Conservation (phyloP, 305 asterid genomes). For the Fraxinus sp. region DNA sequence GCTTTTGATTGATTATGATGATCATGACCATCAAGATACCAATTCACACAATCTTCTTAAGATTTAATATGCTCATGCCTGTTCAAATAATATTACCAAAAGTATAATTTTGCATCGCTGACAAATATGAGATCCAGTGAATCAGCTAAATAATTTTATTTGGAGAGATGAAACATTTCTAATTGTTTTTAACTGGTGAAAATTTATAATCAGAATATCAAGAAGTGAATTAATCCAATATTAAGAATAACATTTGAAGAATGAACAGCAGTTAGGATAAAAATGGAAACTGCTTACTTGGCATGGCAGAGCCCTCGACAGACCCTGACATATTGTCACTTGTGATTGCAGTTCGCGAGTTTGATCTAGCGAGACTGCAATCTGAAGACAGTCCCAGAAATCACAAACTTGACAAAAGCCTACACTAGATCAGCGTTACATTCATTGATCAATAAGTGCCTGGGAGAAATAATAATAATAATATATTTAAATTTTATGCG, state of each 20-base stretch:
- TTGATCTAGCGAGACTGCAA: conserved; percentile 19
- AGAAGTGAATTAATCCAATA: neutral
- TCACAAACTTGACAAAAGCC: conserved; percentile 29
- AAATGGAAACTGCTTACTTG: conserved; percentile 43
- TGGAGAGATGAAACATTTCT: neutral
- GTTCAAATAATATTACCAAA: neutral
- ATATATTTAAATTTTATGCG: neutral
- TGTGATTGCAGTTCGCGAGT: conserved; percentile 32
- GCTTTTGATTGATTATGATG: neutral
- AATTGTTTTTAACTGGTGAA: neutral
- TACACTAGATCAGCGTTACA: conserved; percentile 25
- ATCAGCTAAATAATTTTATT: neutral
- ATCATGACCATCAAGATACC: neutral
- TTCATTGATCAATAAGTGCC: neutral
- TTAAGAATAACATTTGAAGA: neutral
- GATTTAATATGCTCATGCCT: neutral
- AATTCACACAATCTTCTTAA: neutral
- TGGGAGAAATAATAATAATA: neutral
- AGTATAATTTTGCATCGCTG: neutral
- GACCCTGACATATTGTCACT: conserved; percentile 50
- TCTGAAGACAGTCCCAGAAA: conserved; percentile 18
- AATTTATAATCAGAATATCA: neutral
- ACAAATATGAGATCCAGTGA: neutral
- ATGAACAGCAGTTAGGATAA: neutral
- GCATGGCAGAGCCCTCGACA: conserved; percentile 47